Conservation (phyloP, 2,329 filamentous ascomycete species). For the Cordyceps cateniannulata region DNA sequence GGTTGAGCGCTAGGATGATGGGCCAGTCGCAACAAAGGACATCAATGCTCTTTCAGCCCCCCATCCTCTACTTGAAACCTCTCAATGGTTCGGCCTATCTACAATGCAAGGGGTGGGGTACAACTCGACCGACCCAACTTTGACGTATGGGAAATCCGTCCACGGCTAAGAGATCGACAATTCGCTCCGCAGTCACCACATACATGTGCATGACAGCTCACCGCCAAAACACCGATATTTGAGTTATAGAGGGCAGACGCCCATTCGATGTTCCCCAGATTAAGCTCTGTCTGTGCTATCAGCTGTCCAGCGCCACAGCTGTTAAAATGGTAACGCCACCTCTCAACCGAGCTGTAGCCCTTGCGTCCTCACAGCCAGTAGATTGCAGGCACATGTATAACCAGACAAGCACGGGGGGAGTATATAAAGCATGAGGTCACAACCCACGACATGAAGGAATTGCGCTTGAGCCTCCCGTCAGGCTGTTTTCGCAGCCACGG, state of each 20-base stretch:
- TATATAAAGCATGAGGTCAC: too few relatives aligned
- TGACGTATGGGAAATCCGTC: neutral
- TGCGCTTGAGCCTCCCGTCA: too few relatives aligned
- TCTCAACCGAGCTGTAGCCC: neutral
- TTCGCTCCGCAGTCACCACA: neutral
- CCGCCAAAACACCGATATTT: neutral
- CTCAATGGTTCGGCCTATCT: neutral
- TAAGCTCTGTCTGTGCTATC: neutral
- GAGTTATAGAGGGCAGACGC: neutral
- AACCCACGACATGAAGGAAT: too few relatives aligned
- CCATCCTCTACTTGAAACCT: neutral
- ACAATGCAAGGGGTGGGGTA: neutral
- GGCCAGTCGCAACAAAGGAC: neutral
- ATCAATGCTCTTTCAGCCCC: neutral
- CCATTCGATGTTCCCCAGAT: neutral
- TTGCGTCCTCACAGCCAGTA: neutral
- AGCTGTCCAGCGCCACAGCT: neutral
- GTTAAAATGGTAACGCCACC: too few relatives aligned
- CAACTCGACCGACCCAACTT: neutral
- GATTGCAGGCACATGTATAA: too few relatives aligned
- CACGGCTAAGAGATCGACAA: neutral
- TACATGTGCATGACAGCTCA: neutral
- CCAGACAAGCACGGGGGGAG: too few relatives aligned
- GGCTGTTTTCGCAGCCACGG: too few relatives aligned
- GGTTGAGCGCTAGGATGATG: neutral